A percentile compares a stretch with the other conserved stretches of the same genome.
These are phyloP conservation scores for Rosa chinensis DNA, from an alignment of 306 rosid genomes.

Conservation along the genomic window DNA sequence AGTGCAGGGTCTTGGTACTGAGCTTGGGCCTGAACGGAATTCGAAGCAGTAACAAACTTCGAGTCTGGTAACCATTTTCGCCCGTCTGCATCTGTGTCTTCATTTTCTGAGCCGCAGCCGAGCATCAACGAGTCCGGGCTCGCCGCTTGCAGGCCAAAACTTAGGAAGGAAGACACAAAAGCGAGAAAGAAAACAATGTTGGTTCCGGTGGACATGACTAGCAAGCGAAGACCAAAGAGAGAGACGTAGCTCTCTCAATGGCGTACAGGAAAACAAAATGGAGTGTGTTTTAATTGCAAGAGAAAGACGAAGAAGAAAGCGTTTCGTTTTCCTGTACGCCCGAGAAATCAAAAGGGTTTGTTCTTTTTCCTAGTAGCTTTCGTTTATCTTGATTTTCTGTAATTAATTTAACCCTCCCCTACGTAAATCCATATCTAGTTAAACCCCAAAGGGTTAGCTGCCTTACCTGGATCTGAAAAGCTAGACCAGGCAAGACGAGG, in stretches of 20 bases:
- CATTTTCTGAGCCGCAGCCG: slow-evolving; percentile 35
- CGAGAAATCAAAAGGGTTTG: slow-evolving; percentile 1
- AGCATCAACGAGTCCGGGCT: slow-evolving; percentile 26
- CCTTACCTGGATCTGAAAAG: slow-evolving; percentile 38
- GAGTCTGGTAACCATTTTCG: slow-evolving; percentile 42
- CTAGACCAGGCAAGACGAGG: slow-evolving; percentile 38
- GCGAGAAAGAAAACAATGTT: slow-evolving; percentile 16
- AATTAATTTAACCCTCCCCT: neutral
- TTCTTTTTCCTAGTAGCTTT: neutral
- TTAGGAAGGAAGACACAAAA: slow-evolving; percentile 12
- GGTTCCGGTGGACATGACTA: slow-evolving; percentile 36
- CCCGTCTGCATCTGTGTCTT: slow-evolving; percentile 35
- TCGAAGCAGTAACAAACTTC: slow-evolving; percentile 23
- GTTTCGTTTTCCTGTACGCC: slow-evolving; percentile 51
- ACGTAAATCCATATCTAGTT: slow-evolving; percentile 33
- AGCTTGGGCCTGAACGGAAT: slow-evolving; percentile 24
- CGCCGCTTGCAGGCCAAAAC: neutral
- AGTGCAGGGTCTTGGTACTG: slow-evolving; percentile 49
- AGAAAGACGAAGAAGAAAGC: neutral
- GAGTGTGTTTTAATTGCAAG: neutral
- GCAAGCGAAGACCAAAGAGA: neutral
- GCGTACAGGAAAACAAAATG: slow-evolving; percentile 55
- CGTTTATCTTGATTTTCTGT: neutral
- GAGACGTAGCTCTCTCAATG: slow-evolving; percentile 21
- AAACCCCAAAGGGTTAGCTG: slow-evolving; percentile 18